Conservation (phyloP, 2,329 filamentous ascomycete genomes). For the Cryphonectria nitschkei region DNA sequence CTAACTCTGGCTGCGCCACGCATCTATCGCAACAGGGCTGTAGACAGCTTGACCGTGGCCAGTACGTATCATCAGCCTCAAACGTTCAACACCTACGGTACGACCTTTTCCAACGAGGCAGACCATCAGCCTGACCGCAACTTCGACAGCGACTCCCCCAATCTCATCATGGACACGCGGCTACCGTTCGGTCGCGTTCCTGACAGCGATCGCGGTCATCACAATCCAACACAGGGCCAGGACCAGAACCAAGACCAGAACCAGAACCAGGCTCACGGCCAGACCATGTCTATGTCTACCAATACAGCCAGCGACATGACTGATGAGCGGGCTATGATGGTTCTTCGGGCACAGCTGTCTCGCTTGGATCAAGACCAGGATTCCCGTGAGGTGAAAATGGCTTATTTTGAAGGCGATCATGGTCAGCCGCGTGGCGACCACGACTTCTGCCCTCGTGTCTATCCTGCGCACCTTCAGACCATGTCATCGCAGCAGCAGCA, state of each 20-base stretch:
- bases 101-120: not conserved
- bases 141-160: not conserved
- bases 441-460: not conserved
- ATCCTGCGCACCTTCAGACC: not conserved
- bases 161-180: not conserved
- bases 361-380: not conserved
- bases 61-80: not conserved
- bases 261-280: not conserved
- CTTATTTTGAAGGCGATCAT: not conserved
- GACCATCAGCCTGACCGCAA: not conserved
- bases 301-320: not conserved
- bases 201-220: not conserved
- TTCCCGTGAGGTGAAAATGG: slow-evolving; percentile 3
- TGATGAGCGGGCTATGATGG: slow-evolving; percentile 19
- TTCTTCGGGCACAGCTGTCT: slow-evolving; percentile 20
- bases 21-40: not conserved
- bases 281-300: not conserved
- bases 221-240: too few relatives aligned
- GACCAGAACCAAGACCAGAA: not conserved
- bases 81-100: not conserved
- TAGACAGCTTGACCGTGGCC: too few relatives aligned
- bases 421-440: not conserved
- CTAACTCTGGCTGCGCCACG: not conserved
- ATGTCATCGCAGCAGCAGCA: slow-evolving; percentile 13
- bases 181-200: not conserved